Base-by-base conservation (phyloP, 495 filamentous ascomycete genomes). In the Daldinia decipiens region DNA sequence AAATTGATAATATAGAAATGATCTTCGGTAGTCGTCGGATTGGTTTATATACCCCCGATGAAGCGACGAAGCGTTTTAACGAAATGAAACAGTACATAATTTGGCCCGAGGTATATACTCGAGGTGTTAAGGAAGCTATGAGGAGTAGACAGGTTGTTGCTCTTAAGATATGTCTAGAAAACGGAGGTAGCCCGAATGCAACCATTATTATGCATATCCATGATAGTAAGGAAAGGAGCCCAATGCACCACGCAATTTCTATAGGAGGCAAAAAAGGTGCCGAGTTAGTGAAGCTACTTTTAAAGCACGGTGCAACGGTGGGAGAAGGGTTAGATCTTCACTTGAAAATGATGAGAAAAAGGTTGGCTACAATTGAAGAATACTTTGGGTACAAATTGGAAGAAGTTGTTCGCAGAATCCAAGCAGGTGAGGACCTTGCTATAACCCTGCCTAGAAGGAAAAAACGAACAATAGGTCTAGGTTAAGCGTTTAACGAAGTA, bases 131-230 rank as follows among this genome's bases (percentile, higher is more conserved):
- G n/a, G n/a, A n/a, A n/a, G n/a, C n/a, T n/a, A n/a, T n/a, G n/a
- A n/a, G n/a, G n/a, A n/a, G n/a, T n/a, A n/a, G n/a, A n/a, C n/a
- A n/a, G n/a, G n/a, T n/a, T n/a, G 3, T 51, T 24, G 17, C 29
- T 39, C 3, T 50, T 9, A 61, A 5, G 9, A 52, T 70, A 17
- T 70, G 68, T 39, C 27, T 70, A 12, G 68, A 70, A 53, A 70
- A 70, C 55, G 62, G 62, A 27, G 62, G n/a, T 7, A 36, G 66
- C 17, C 67, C 61, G 5, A 56, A 70, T n/a, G n/a, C n/a, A n/a
- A n/a, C n/a, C n/a, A n/a, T n/a, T n/a, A n/a, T n/a, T n/a, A n/a
- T n/a, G n/a, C n/a, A n/a, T n/a, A n/a, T n/a, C n/a, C n/a, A n/a
- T n/a, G n/a, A n/a, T 26, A 26, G 26, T 26, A 3, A 3, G 19